Percentiles rank a stretch among this genome's conserved stretches.
Evolutionary conservation across 495 filamentous ascomycete genomes (phyloP).

Genomic region (Tricharina praecox): DNA sequence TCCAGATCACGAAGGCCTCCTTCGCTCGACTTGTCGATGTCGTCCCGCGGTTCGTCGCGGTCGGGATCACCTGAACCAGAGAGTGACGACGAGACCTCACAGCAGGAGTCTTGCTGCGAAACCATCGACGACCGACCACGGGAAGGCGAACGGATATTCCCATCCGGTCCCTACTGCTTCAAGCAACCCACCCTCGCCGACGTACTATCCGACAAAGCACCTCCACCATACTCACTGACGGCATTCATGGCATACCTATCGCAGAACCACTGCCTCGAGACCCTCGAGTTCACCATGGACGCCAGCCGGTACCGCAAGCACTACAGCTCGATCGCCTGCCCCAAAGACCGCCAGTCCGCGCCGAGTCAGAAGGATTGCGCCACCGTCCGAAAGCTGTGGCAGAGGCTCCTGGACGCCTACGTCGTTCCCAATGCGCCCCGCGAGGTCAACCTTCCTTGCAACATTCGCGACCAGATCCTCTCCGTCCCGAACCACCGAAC

Average conservation of each 20-base stretch:
- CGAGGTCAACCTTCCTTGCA: constrained; percentile 81
- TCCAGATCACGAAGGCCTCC: constrained; percentile 22
- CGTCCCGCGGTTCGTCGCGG: constrained; percentile 12
- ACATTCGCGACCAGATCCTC: constrained; percentile 67
- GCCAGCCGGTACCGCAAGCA: constrained; percentile 73
- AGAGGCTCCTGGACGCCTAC: constrained; percentile 52
- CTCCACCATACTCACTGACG: constrained; percentile 76
- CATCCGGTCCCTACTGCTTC: constrained; percentile 43
- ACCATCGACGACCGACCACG: background rate
- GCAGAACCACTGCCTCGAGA: constrained; percentile 95
- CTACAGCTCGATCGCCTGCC: constrained; percentile 39
- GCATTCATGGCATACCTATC: constrained; percentile 97
- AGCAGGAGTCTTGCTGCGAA: background rate
- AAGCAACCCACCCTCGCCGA: constrained; percentile 71
- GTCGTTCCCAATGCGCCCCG: constrained; percentile 62
- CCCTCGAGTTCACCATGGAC: constrained; percentile 92
- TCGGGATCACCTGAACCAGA: constrained; percentile 9
- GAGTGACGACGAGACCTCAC: constrained; percentile 20
- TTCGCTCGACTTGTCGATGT: constrained; percentile 25
- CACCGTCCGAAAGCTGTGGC: constrained; percentile 58
- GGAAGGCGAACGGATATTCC: constrained; percentile 19
- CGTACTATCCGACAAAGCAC: constrained; percentile 71
- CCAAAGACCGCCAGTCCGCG: constrained; percentile 8
- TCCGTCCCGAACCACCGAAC: constrained; percentile 39
- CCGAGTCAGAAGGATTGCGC: constrained; percentile 42